These are phyloP conservation scores for Leptographium lundbergii DNA, from an alignment of 2,329 filamentous ascomycete species.

Conservation along the genomic window DNA sequence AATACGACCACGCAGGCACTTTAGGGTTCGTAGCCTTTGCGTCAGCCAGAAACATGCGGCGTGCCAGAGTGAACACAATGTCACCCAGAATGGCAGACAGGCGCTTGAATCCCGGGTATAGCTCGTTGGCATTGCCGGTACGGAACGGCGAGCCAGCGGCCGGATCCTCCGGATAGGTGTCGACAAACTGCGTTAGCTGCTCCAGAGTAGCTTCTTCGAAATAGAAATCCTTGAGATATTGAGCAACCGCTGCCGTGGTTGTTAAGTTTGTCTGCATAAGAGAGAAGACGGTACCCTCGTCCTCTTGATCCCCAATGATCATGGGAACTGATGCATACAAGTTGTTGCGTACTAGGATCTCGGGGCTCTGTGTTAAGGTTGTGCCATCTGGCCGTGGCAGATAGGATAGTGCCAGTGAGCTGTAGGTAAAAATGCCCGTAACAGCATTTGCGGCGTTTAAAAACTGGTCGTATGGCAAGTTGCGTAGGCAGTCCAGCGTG, in stretches of 20 bases:
- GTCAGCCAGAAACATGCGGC: conserved; percentile 47
- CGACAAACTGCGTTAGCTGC: conserved; percentile 43
- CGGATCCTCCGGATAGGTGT: conserved; percentile 45
- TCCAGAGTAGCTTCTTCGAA: conserved; percentile 42
- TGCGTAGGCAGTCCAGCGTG: conserved; percentile 54
- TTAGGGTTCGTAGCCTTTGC: conserved; percentile 34
- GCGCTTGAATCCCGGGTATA: conserved; percentile 67
- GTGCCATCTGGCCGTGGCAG: conserved; percentile 60
- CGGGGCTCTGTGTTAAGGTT: conserved; percentile 49
- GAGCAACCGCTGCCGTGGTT: conserved; percentile 41
- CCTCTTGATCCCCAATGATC: conserved; percentile 62
- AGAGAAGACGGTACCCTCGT: conserved; percentile 65
- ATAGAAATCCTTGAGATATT: conserved; percentile 48
- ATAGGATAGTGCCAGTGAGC: conserved; percentile 57
- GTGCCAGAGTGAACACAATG: conserved; percentile 58
- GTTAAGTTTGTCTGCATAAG: conserved; percentile 59
- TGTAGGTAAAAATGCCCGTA: conserved; percentile 52
- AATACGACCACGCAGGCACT: conserved; percentile 62
- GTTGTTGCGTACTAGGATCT: conserved; percentile 38
- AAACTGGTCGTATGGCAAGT: conserved; percentile 44
- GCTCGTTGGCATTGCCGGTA: conserved; percentile 54
- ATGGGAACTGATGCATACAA: conserved; percentile 35
- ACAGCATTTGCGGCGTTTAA: conserved; percentile 58
- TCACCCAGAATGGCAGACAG: conserved; percentile 66
- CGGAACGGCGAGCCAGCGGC: conserved; percentile 58